Evolutionary conservation across 1,284 basidiomycete species (phyloP).

Genomic region (Tilletia setariae): DNA sequence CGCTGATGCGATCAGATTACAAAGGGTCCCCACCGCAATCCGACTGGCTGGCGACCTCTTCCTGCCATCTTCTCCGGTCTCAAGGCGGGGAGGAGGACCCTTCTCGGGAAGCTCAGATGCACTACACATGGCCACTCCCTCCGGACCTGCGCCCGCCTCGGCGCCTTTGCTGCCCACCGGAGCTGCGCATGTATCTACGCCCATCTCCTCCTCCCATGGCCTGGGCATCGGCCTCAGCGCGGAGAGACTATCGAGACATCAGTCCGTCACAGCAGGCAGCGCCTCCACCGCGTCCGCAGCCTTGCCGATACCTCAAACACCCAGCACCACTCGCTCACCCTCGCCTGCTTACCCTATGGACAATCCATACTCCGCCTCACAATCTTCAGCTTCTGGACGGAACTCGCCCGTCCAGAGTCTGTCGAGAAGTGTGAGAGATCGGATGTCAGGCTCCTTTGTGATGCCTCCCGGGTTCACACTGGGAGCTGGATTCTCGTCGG

Average conservation of each 20-base stretch:
- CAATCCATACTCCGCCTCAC: constrained; percentile 24
- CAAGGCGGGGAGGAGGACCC: neutral
- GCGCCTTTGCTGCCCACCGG: neutral
- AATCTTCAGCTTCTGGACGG: constrained; percentile 25
- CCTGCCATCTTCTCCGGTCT: constrained; percentile 23
- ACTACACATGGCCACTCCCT: neutral
- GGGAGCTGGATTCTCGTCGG: constrained; percentile 9
- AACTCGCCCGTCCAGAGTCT: constrained; percentile 31
- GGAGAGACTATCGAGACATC: neutral
- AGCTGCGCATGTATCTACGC: neutral
- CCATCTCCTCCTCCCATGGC: neutral
- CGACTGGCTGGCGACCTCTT: constrained; percentile 58
- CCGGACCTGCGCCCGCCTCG: neutral
- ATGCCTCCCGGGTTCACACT: constrained; percentile 20
- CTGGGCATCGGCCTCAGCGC: neutral
- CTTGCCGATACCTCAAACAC: constrained; percentile 29
- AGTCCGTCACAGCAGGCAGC: neutral
- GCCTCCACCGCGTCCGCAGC: neutral
- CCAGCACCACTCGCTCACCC: constrained; percentile 31
- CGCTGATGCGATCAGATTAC: constrained; percentile 58
- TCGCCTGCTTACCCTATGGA: constrained; percentile 30
- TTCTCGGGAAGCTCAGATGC: neutral
- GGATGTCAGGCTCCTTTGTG: constrained; percentile 13
- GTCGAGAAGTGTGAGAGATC: constrained; percentile 8
- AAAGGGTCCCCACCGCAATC: constrained; percentile 60